Evolutionary conservation across 2,329 filamentous ascomycete genomes (phyloP), one percentile per base, ranked within the genome.

Genomic region (Aspergillus candidus): DNA sequence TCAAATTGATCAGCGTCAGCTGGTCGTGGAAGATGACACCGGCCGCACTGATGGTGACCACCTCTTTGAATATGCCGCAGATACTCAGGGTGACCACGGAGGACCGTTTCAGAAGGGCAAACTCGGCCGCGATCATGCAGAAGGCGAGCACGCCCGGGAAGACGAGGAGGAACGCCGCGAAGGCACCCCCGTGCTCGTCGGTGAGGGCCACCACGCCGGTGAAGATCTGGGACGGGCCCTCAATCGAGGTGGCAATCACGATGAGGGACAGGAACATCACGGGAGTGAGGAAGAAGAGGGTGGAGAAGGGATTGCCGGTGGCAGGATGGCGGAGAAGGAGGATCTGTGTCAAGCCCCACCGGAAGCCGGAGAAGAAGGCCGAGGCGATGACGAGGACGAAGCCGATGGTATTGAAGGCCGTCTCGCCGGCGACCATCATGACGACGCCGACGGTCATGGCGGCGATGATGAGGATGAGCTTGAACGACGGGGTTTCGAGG

Each of bases 281-380:
- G 1, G 93, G 93, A 1, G 90, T 90, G n/a, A 98, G 80, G 69
- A 90, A 96, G 71, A 97, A 96, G 54, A 98, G 94, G 56, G 87
- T 94, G 11, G 88, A 91, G 67, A 98, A 97, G 0, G 93, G 93
- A 60, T 98, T 98, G 35, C 87, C 88, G 0, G 93, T 98, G 14
- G 93, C 90, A 1, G 90, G 89, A 67, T 96, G 94, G 55, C 90
- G 85, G 22, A 97, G 80, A 6, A 98, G 80, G 4, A 98, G 80
- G 48, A 98, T 95, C 63, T 98, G 93, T 0, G 93, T 97, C n/a
- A 98, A 73, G n/a, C 82, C 88, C 93, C 93, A 98, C 57, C 93
- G 84, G 72, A 98, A 95, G 43, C 93, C 93, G 2, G 89, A 95
- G 63, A 95, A 95, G 70, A 94, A 93, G 41, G 89, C 88, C 11